Conservation (phyloP, 2,329 filamentous ascomycete genomes). For the Xylariomycetidae sp. region DNA sequence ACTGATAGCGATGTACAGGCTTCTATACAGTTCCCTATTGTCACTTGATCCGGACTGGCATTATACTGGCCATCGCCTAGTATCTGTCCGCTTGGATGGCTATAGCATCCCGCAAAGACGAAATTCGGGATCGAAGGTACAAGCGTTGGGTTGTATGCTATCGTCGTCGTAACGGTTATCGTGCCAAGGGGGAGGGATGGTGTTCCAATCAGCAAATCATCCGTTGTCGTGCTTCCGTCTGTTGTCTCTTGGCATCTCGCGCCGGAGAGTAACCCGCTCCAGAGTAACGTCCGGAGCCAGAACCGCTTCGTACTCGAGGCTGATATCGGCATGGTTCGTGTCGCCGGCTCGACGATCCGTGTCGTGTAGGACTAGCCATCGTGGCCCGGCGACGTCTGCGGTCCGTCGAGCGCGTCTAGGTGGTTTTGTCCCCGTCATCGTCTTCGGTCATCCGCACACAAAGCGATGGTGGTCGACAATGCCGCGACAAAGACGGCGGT, state of each 20-base stretch:
- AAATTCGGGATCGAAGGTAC: constrained; percentile 15
- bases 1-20: constrained; percentile 12
- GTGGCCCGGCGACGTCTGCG: constrained; percentile 2
- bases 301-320: constrained; percentile 13
- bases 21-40: constrained; percentile 16
- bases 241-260: constrained; percentile 14
- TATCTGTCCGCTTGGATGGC: constrained; percentile 11
- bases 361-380: constrained; percentile 15
- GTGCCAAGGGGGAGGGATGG: constrained; percentile 7
- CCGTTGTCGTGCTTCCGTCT: constrained; percentile 12
- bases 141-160: constrained; percentile 21
- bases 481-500: constrained; percentile 17
- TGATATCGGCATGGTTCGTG: constrained; percentile 4
- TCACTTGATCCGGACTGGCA: constrained; percentile 11
- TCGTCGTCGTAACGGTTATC: constrained; percentile 22
- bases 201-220: neutral
- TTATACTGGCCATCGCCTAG: constrained; percentile 17
- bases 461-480: constrained; percentile 14
- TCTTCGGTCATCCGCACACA: constrained; percentile 15
- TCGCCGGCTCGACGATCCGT: constrained; percentile 14
- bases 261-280: constrained; percentile 13
- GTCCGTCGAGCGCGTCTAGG: constrained; percentile 4
- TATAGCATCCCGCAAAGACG: constrained; percentile 20
- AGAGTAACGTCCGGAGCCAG: constrained; percentile 13
- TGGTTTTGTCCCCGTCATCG: constrained; percentile 15